Evolutionary conservation across 495 filamentous ascomycete species (phyloP), one percentile per base, ranked within the genome.

Genomic region (Penicillium pancosmium): DNA sequence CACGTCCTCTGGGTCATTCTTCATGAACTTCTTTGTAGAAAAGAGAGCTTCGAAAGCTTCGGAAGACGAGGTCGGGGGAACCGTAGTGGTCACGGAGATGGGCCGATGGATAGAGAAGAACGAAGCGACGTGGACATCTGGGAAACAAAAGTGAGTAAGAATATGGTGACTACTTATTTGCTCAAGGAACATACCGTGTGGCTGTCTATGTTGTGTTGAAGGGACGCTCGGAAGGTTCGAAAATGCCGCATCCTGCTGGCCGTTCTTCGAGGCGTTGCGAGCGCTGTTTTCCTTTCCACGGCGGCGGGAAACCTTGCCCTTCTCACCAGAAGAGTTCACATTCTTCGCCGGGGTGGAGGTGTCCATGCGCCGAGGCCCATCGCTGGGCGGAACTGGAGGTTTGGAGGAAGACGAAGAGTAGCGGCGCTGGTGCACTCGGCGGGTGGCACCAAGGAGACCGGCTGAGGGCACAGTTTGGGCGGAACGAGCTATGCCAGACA

Each of bases 91-190:
- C 65, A 97, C 83, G 54, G 91, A 95, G 63, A 98, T 93, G 5
- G 94, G 94, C 52, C 94, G 86, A 78, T 98, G 92, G 60, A 93
- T 89, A 56, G 94, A 94, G 77, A 97, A 98, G 81, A 98, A 98
- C 50, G 88, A 88, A 7, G 93, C 92, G 33, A 96, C 79, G 60
- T 87, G 87, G 46, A 97, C 80, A 68, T 95, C 94, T 98, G 27
- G 27, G 1, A 31, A 31, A 31, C 8, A 35, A 56, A 50, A 27
- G 16, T 34, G 5, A 3, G 11, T 21, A 48, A 27, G 15, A 18
- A 44, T 13, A 19, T 12, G 3, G 8, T 44, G 41, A 44, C 7
- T 18, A 44, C 16, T 16, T 5, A 13, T 44, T 44, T 44, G 15
- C n/a, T 19, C 48, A 23, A 59, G 46, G 15, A 38, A 75, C 81